Evolutionary conservation across 2,329 filamentous ascomycete species (phyloP).

Genomic region (Pseudocercospora vitis): DNA sequence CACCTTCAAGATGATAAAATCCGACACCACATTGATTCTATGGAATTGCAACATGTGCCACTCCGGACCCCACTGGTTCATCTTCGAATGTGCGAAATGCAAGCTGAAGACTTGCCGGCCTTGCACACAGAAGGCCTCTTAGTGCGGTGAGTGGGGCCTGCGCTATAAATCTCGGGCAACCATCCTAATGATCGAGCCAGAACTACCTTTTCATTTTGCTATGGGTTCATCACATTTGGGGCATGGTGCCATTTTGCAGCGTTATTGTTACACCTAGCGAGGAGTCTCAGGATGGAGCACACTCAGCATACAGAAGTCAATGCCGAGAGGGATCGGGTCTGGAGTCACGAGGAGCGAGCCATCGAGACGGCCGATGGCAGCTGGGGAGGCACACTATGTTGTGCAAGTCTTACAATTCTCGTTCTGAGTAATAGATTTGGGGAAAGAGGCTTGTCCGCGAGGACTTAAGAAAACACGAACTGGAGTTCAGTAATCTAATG

Average conservation of each 20-base stretch:
- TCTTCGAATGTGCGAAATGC: constrained; percentile 53
- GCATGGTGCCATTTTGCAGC: constrained; percentile 30
- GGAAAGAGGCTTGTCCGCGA: constrained; percentile 27
- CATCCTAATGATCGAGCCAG: not conserved
- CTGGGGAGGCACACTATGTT: constrained; percentile 5
- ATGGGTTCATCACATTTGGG: constrained; percentile 13
- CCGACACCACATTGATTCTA: constrained; percentile 51
- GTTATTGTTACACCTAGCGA: constrained; percentile 32
- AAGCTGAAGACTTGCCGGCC: constrained; percentile 53
- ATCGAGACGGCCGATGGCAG: constrained; percentile 5
- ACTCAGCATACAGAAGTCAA: constrained; percentile 8
- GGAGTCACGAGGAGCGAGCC: constrained; percentile 16
- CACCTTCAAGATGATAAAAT: constrained; percentile 53
- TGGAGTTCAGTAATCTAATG: constrained; percentile 19
- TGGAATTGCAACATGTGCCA: constrained; percentile 56
- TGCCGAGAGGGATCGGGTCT: constrained; percentile 10
- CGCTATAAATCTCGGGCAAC: no score
- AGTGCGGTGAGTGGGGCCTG: constrained; percentile 3
- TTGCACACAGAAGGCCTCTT: constrained; percentile 48
- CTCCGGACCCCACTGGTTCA: constrained; percentile 52
- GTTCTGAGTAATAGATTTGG: constrained; percentile 5
- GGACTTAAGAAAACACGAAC: constrained; percentile 17
- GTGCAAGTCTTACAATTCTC: not conserved
- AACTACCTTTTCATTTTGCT: not conserved
- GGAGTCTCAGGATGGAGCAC: constrained; percentile 28